Percentiles rank a stretch among this genome's conserved stretches.
phyloP scores from a whole-genome alignment of 2,329 filamentous ascomycete species.

The Endothia cerciana region DNA sequence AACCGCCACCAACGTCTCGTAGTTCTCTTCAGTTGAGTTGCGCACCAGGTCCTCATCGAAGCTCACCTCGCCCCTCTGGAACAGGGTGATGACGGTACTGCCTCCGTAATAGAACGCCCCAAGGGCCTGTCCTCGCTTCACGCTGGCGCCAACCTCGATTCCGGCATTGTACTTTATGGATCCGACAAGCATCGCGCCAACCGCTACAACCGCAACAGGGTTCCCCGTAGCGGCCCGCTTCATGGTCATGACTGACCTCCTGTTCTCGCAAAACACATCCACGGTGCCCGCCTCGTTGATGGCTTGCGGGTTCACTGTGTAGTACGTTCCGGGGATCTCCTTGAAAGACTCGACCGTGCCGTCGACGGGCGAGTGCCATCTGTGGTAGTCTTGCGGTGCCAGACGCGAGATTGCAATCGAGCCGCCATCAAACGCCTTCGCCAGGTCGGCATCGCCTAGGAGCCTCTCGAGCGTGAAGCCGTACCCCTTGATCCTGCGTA shows the following conservation, averaged over 20 bases:
- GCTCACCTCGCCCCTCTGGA: slow-evolving; percentile 40
- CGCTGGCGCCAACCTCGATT: slow-evolving; percentile 37
- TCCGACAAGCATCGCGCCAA: slow-evolving; percentile 49
- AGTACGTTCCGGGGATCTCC: slow-evolving; percentile 47
- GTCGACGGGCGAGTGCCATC: slow-evolving; percentile 48
- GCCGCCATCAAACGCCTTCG: slow-evolving; percentile 39
- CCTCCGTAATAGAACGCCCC: slow-evolving; percentile 47
- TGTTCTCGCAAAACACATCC: slow-evolving; percentile 49
- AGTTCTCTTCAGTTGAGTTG: slow-evolving; percentile 41
- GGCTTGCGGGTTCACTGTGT: slow-evolving; percentile 44
- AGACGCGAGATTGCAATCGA: slow-evolving; percentile 46
- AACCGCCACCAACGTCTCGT: slow-evolving; percentile 45
- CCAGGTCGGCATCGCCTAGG: slow-evolving; percentile 40
- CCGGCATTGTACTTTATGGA: slow-evolving; percentile 45
- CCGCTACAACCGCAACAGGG: slow-evolving; percentile 43
- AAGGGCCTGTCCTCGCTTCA: slow-evolving; percentile 44
- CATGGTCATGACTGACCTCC: slow-evolving; percentile 44
- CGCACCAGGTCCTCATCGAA: slow-evolving; percentile 45
- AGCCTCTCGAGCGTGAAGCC: slow-evolving; percentile 47
- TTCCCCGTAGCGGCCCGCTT: slow-evolving; percentile 35
- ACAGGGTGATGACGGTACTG: slow-evolving; percentile 46
- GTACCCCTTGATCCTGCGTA: slow-evolving; percentile 24
- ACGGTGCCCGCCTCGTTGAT: slow-evolving; percentile 41
- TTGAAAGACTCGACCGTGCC: slow-evolving; percentile 43
- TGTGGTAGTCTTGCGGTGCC: slow-evolving; percentile 50